These are phyloP conservation scores for Chlamydomonas sphaeroides DNA, from an alignment of 139 green algal species.

Conservation along the genomic window DNA sequence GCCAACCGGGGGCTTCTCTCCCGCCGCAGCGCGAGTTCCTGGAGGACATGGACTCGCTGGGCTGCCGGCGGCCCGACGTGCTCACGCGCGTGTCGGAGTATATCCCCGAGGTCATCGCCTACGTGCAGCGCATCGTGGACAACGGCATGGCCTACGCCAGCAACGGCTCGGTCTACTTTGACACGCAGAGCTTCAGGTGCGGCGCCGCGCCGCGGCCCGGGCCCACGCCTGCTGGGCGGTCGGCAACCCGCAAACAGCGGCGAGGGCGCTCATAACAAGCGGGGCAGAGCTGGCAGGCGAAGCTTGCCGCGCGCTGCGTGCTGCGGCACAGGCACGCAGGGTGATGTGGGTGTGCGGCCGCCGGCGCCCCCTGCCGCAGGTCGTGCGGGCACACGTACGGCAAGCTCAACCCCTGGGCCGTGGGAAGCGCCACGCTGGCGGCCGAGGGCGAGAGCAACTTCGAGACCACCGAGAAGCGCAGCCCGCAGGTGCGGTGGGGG, in stretches of 20 bases:
- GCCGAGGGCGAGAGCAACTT: constrained; percentile 81
- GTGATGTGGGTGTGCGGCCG: no score
- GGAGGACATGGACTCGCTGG: constrained; percentile 91
- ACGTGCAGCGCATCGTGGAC: constrained; percentile 83
- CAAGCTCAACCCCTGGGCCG: constrained; percentile 90
- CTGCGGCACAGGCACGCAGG: no score
- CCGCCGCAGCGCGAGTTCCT: constrained; percentile 84
- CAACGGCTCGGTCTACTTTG: constrained; percentile 97
- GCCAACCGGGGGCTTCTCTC: no score
- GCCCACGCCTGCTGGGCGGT: no score
- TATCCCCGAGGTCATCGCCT: constrained; percentile 66
- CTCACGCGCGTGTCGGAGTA: constrained; percentile 96
- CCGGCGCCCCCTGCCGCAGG: no score
- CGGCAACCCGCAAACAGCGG: no score
- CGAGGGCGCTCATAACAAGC: no score
- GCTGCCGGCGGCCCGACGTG: constrained; percentile 80
- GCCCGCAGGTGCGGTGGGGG: constrained; percentile 47
- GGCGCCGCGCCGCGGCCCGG: no score
- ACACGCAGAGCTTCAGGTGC: constrained; percentile 88
- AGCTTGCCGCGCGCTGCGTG: no score
- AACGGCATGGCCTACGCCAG: constrained; percentile 91
- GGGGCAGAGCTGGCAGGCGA: no score
- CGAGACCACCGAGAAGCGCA: constrained; percentile 86
- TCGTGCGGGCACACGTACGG: constrained; percentile 84
- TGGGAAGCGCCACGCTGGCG: constrained; percentile 75